Base-by-base conservation (phyloP, 2,329 filamentous ascomycete species). In the Aspergillus novofumigatus region DNA sequence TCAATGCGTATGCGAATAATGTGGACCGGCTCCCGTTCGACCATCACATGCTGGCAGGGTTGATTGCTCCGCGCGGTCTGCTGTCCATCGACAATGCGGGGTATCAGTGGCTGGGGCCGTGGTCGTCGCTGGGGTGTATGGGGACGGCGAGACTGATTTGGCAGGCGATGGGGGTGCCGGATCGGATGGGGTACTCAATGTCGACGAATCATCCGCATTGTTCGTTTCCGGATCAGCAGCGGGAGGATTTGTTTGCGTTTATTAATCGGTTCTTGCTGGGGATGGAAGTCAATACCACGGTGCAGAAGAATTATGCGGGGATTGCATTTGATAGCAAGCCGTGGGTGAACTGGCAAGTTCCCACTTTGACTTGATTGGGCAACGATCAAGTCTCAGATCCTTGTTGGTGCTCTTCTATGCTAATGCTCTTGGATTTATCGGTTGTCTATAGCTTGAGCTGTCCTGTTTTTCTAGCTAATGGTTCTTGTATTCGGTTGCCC, bases 21-120 rank as follows among this genome's bases (percentile, higher is more conserved):
- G 77, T 80, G 21, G 74, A 65, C 52, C 74, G 69, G 21, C 73
- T 84, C 41, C 82, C 83, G 54, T 78, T 80, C 61, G 83, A 85
- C 67, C 83, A 86, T 71, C 83, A 86, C 71, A 72, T 82, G 68
- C 75, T 85, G 20, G 82, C 82, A 10, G 83, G 78, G 28, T 73
- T 86, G 59, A 75, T 83, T 42, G 82, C 82, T 2, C 83, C 83
- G 29, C 77, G 83, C 41, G 82, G 82, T 4, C 74, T 85, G 48
- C 74, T 81, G 9, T 47, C 47, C 3, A 38, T 58, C 1, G 55
- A 58, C 38, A 58, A 58, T 54, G 32, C 38, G 8, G 52, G 52
- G 1, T 58, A 58, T 20, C 26, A 58, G n/a, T 58, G 55, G 55
- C 29, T 58, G 23, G 55, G 55, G 1, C 52, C 52, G 11, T 54